These are phyloP conservation scores for Staphylotrichum tortipilum DNA, from an alignment of 495 filamentous ascomycete genomes.

Conservation along the genomic window DNA sequence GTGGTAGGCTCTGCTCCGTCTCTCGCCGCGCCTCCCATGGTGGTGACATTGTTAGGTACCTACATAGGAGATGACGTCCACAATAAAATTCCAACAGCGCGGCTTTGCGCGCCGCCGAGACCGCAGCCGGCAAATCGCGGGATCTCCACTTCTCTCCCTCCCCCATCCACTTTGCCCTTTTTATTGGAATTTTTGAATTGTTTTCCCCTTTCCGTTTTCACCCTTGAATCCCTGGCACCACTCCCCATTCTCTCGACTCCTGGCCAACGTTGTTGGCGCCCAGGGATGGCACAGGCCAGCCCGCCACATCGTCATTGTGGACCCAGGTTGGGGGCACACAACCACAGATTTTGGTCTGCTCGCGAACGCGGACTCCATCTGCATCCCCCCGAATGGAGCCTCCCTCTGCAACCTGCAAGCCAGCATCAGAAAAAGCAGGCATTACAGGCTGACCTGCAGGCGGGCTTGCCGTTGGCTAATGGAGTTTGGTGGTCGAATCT, in stretches of 20 bases:
- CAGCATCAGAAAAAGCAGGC: not conserved
- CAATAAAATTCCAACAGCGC: not conserved
- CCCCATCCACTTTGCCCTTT: no score
- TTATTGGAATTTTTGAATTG: not conserved
- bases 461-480: conserved; percentile 10
- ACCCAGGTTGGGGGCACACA: no score
- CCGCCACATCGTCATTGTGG: no score
- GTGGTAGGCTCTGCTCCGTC: no score
- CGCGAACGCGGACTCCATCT: no score
- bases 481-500: not conserved
- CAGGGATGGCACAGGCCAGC: not conserved
- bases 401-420: not conserved
- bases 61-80: no score
- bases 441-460: conserved; percentile 5
- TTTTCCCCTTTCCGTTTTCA: not conserved
- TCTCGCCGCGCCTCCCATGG: not conserved
- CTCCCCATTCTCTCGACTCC: no score
- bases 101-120: not conserved
- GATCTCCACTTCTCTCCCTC: no score
- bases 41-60: not conserved
- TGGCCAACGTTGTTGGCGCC: not conserved
- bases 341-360: no score
- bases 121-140: not conserved
- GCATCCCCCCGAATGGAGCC: not conserved
- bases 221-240: not conserved